Evolutionary conservation across 2,329 filamentous ascomycete species (phyloP).

Genomic region (Coleophoma cylindrospora): DNA sequence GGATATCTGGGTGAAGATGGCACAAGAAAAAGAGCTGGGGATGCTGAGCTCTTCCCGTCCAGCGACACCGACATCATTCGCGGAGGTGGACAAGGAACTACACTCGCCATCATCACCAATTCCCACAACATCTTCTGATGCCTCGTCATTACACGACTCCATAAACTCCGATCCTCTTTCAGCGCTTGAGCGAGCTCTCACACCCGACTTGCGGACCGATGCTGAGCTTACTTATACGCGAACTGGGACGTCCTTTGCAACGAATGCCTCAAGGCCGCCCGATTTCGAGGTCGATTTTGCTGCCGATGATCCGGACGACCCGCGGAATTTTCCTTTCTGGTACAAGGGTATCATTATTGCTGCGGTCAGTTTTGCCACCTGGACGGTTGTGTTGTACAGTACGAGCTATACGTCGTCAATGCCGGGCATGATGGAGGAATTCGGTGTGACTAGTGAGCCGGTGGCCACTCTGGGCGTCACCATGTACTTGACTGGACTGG

Average conservation of each 20-base stretch:
- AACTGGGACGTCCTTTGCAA: conserved; percentile 37
- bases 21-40: not conserved
- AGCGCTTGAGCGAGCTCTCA: conserved; percentile 33
- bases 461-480: conserved; percentile 73
- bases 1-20: not conserved
- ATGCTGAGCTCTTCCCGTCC: not conserved
- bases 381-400: conserved; percentile 60
- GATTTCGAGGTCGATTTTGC: conserved; percentile 72
- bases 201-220: conserved; percentile 31
- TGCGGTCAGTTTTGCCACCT: conserved; percentile 29
- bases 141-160: conserved; percentile 7
- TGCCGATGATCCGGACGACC: conserved; percentile 57
- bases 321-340: conserved; percentile 61
- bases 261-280: conserved; percentile 39
- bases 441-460: conserved; percentile 50
- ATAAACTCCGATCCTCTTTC: conserved; percentile 25
- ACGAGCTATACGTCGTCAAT: conserved; percentile 74
- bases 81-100: not conserved
- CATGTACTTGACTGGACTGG: conserved; percentile 72
- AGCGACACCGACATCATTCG: conserved; percentile 1
- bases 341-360: conserved; percentile 31
- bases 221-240: conserved; percentile 29
- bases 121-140: conserved; percentile 6
- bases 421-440: conserved; percentile 63
- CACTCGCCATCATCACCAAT: not conserved